A percentile compares a stretch with the other conserved stretches of the same genome.
phyloP scores from a whole-genome alignment of 1,139 yeast species.

The Saccharomyces pastorianus region DNA sequence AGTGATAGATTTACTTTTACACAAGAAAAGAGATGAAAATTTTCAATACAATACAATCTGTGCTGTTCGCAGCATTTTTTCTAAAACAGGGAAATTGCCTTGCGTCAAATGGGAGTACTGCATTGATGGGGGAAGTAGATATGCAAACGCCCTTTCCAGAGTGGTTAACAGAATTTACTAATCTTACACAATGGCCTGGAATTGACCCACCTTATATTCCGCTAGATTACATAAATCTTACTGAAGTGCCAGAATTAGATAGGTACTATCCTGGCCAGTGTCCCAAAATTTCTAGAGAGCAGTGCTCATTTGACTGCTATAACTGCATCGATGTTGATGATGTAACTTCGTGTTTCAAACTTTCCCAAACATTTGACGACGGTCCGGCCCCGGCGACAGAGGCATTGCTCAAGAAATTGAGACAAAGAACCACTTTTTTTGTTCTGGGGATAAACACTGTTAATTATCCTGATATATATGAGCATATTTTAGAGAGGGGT shows the following conservation, averaged over 20 bases:
- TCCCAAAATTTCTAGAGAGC: slow-evolving; percentile 37
- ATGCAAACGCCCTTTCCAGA: slow-evolving; percentile 51
- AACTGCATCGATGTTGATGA: slow-evolving; percentile 73
- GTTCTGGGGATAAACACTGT: slow-evolving; percentile 77
- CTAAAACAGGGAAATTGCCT: background rate
- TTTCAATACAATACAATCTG: background rate
- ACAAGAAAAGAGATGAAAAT: background rate
- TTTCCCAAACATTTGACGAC: slow-evolving; percentile 90
- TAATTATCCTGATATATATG: slow-evolving; percentile 65
- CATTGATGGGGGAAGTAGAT: slow-evolving; percentile 8
- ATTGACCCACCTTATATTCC: slow-evolving; percentile 82
- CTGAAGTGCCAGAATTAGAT: slow-evolving; percentile 41
- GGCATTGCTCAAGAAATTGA: slow-evolving; percentile 45
- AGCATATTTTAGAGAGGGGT: slow-evolving; percentile 47
- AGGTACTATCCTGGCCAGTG: slow-evolving; percentile 57
- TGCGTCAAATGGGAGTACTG: slow-evolving; percentile 6
- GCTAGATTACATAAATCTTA: slow-evolving; percentile 56
- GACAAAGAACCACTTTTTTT: slow-evolving; percentile 65
- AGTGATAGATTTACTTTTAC: background rate
- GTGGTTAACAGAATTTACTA: slow-evolving; percentile 73
- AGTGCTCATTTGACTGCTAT: slow-evolving; percentile 82
- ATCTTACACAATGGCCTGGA: slow-evolving; percentile 74
- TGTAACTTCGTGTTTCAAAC: slow-evolving; percentile 58
- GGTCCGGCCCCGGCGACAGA: slow-evolving; percentile 78
- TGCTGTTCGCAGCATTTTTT: background rate